Conservation (phyloP, 2,329 filamentous ascomycete genomes). For the Lachnellula suecica region DNA sequence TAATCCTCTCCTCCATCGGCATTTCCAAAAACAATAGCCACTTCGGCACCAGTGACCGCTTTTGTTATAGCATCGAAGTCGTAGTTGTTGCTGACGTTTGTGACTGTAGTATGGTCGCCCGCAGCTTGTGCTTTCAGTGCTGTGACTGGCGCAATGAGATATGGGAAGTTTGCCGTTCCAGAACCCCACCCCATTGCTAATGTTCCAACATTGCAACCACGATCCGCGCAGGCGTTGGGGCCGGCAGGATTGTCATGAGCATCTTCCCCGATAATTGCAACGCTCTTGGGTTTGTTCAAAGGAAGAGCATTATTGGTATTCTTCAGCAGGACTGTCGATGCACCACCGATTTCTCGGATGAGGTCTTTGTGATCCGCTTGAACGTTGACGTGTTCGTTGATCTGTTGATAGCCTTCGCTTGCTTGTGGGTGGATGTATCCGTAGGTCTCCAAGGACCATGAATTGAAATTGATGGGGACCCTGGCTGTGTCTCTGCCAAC, state of each 20-base stretch:
- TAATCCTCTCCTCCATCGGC: constrained; percentile 83
- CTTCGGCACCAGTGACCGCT: constrained; percentile 63
- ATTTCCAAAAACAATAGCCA: constrained; percentile 86
- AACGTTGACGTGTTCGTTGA: constrained; percentile 84
- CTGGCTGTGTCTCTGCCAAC: constrained; percentile 41
- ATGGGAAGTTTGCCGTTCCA: constrained; percentile 72
- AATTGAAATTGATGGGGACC: constrained; percentile 74
- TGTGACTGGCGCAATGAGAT: constrained; percentile 71
- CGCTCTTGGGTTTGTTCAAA: constrained; percentile 70
- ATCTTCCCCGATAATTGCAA: constrained; percentile 80
- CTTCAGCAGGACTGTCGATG: constrained; percentile 86
- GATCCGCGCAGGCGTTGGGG: constrained; percentile 70
- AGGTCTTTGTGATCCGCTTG: constrained; percentile 69
- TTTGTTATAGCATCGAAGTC: constrained; percentile 52
- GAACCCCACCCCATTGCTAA: constrained; percentile 80
- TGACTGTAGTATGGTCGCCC: constrained; percentile 57
- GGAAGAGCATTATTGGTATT: constrained; percentile 71
- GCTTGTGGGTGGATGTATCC: constrained; percentile 67
- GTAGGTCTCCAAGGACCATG: constrained; percentile 77
- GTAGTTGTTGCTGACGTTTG: constrained; percentile 67
- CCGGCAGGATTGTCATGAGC: constrained; percentile 74
- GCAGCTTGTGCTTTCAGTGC: constrained; percentile 65
- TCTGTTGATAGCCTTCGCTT: constrained; percentile 59
- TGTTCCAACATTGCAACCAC: constrained; percentile 55
- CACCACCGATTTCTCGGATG: constrained; percentile 75